Base-by-base conservation (phyloP, 331 rosid species). In the Malus hybrid region DNA sequence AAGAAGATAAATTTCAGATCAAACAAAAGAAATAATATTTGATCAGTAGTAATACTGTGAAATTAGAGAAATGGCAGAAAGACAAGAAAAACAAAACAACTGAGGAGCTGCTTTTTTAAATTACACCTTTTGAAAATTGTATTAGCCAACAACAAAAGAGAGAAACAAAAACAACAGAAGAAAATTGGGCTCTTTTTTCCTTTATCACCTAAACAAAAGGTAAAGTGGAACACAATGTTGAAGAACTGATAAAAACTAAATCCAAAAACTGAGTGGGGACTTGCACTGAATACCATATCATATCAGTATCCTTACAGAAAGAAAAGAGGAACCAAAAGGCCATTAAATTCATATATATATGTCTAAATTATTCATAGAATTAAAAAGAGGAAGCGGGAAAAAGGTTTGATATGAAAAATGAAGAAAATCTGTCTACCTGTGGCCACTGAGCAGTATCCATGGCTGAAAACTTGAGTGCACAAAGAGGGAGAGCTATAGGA, bases 381-480 rank as follows among this genome's bases (percentile, higher is more conserved):
- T 15, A 68, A 11, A 31, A 73, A 61, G 13, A 20, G n/a, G 52
- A 80, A 65, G 59, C 14, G 9, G 63, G 15, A 60, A 48, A 44
- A 52, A 2, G 16, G 63, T 19, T 36, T 72, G 68, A 55, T 52
- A 39, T 74, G 67, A 62, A 62, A 70, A 36, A 70, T 15, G 34
- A 44, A 44, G 50, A 44, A 29, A 57, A 29, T 69, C 13, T 74
- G 44, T 78, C 15, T 76, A 91, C 97, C 93, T 85, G 95, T 75
- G 97, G 90, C 93, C 97, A 91, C 34, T 85, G 91, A 89, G 93
- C 83, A 67, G 91, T 85, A 73, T 91, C 91, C 97, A 91, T 91
- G 90, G 87, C 73, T 73, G 76, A 74, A 29, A 73, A 73, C 31
- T 66, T 67, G 69, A 18, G 46, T n/a, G 85, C 70, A 56, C 69